A percentile compares a stretch with the other conserved stretches of the same genome.
phyloP scores from a whole-genome alignment of 352 stramenopile genomes.

The Globisporangium echinulatum region DNA sequence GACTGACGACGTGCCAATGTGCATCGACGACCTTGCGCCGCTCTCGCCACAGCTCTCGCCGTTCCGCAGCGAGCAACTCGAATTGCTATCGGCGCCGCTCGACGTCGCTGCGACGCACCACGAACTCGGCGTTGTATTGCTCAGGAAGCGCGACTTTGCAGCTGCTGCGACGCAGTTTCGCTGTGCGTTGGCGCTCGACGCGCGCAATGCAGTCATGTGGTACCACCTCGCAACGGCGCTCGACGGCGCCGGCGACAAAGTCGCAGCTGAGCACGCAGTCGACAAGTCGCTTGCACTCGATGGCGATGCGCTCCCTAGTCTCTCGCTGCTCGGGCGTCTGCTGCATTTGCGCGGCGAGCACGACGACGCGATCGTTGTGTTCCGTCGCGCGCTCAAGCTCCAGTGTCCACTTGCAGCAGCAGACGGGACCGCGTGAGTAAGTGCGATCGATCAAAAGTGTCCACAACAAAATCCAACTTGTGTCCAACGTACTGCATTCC shows the following conservation, averaged over 20 bases:
- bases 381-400: slow-evolving; percentile 47
- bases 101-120: slow-evolving; percentile 44
- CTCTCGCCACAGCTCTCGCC: slow-evolving; percentile 4
- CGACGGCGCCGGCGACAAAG: slow-evolving; percentile 34
- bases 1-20: too few species aligned
- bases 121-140: slow-evolving; percentile 39
- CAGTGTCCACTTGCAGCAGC: slow-evolving; percentile 19
- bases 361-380: slow-evolving; percentile 63
- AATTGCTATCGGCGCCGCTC: slow-evolving; percentile 20
- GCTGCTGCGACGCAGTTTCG: slow-evolving; percentile 33
- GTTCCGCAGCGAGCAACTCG: slow-evolving; percentile 11
- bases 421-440: too few species aligned
- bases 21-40: too few species aligned
- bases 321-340: slow-evolving; percentile 58
- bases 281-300: slow-evolving; percentile 40
- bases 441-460: too few species aligned
- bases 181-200: slow-evolving; percentile 31
- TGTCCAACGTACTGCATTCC: too few species aligned
- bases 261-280: slow-evolving; percentile 41
- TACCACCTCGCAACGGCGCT: slow-evolving; percentile 58
- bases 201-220: slow-evolving; percentile 31
- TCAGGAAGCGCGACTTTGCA: slow-evolving; percentile 38
- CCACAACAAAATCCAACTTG: too few species aligned
- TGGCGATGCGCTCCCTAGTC: slow-evolving; percentile 33
- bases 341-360: slow-evolving; percentile 58